These are phyloP conservation scores for Oldenlandia corymbosa DNA, from an alignment of 257 asterid genomes.

Conservation along the genomic window DNA sequence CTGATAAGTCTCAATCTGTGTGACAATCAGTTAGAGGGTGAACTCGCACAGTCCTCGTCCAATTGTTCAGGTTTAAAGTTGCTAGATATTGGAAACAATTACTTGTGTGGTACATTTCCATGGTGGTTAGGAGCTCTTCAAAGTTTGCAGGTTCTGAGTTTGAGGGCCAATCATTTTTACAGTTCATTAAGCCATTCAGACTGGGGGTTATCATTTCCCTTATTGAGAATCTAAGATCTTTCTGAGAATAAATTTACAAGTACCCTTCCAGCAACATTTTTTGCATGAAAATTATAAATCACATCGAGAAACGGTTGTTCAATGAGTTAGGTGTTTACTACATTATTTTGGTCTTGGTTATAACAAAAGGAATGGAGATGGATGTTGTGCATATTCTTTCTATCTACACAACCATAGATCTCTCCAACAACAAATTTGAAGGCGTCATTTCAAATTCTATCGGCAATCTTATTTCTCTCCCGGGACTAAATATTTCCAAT, in stretches of 20 bases:
- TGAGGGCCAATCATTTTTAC: constrained; percentile 15
- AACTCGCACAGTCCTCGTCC: constrained; percentile 11
- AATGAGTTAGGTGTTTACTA: background rate
- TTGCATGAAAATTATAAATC: constrained; percentile 20
- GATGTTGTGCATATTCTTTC: background rate
- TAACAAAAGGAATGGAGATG: constrained; percentile 1
- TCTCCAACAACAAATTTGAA: constrained; percentile 18
- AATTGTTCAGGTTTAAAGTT: constrained; percentile 16
- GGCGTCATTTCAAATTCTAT: constrained; percentile 15
- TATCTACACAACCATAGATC: constrained; percentile 13
- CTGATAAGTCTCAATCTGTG: no score
- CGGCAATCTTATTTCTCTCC: no score
- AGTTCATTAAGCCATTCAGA: constrained; percentile 7
- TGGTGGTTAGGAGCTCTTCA: constrained; percentile 26
- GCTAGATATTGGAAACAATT: constrained; percentile 24
- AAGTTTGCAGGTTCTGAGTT: constrained; percentile 21
- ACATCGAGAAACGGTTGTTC: background rate
- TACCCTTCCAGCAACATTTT: no score
- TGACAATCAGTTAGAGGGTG: constrained; percentile 14
- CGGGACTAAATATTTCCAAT: constrained; percentile 17
- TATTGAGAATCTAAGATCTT: constrained; percentile 17
- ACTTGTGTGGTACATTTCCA: constrained; percentile 28
- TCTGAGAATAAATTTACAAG: constrained; percentile 16
- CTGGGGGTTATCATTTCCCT: constrained; percentile 9
- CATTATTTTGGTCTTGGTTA: background rate